A percentile compares a stretch with the other conserved stretches of the same genome.
Conservation (phyloP, 1,284 basidiomycete species). For the Tilletia horrida region DNA sequence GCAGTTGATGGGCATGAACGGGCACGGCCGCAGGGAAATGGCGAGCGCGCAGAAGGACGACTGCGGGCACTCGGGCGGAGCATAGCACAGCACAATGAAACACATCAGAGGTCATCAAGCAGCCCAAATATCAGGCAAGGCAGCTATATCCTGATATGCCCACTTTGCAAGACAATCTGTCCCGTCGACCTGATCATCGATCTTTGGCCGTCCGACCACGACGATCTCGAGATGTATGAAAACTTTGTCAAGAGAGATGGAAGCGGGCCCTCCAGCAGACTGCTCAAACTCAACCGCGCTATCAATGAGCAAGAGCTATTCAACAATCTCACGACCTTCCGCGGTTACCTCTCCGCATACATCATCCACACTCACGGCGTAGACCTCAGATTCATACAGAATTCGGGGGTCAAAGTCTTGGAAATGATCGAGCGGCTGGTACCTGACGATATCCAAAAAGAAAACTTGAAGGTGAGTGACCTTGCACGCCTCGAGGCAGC, state of each 20-base stretch:
- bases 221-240: constrained; percentile 9
- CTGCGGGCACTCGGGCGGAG: too few species aligned
- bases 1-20: too few species aligned
- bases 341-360: neutral
- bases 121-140: neutral
- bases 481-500: neutral
- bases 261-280: neutral
- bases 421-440: constrained; percentile 11
- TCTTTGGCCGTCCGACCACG: constrained; percentile 14
- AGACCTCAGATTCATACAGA: neutral
- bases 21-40: too few species aligned
- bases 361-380: neutral
- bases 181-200: neutral
- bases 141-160: neutral
- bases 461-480: constrained; percentile 1
- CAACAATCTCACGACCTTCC: neutral
- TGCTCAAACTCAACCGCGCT: neutral
- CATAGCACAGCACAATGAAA: too few species aligned
- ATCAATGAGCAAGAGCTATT: neutral
- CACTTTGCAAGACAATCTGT: constrained; percentile 10
- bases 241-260: neutral
- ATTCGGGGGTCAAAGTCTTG: neutral
- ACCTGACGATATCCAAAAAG: neutral
- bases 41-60: too few species aligned
- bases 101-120: neutral